A percentile compares a stretch with the other conserved stretches of the same genome.
Evolutionary conservation across 768 basidiomycete species (phyloP).

Genomic region (Lanmaoa pseudosensibilis): DNA sequence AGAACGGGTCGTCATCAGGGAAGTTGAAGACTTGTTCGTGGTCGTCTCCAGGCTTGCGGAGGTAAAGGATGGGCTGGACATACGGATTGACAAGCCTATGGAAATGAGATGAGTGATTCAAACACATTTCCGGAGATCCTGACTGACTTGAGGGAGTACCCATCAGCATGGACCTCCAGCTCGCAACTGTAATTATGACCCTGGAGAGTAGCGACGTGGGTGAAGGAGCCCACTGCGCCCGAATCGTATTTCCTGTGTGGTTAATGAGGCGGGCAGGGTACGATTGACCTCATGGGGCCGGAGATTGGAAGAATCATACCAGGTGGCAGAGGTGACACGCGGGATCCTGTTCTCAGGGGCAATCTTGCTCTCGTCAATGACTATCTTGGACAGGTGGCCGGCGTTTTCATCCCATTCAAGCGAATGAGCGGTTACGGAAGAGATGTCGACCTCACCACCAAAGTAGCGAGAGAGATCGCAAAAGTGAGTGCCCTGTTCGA

Average conservation of each 20-base stretch:
- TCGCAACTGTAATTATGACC: slow-evolving; percentile 93
- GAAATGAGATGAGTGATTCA: slow-evolving; percentile 7
- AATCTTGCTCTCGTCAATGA: slow-evolving; percentile 83
- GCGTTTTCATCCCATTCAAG: slow-evolving; percentile 92
- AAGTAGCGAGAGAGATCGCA: slow-evolving; percentile 97
- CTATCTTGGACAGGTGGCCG: slow-evolving; percentile 77
- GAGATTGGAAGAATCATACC: slow-evolving; percentile 48
- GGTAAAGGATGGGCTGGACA: slow-evolving; percentile 82
- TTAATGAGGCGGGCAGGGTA: slow-evolving; percentile 18
- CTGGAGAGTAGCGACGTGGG: slow-evolving; percentile 88
- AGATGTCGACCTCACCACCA: slow-evolving; percentile 90
- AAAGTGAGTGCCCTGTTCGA: slow-evolving; percentile 96
- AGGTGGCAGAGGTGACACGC: slow-evolving; percentile 88
- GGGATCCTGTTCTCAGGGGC: slow-evolving; percentile 88
- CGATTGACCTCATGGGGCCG: slow-evolving; percentile 13
- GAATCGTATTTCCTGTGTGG: slow-evolving; percentile 84
- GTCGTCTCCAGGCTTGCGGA: slow-evolving; percentile 84
- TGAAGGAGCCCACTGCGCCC: slow-evolving; percentile 91
- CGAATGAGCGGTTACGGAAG: slow-evolving; percentile 78
- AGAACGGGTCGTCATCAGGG: slow-evolving; percentile 88
- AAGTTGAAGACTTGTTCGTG: slow-evolving; percentile 68
- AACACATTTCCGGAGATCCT: slow-evolving; percentile 6
- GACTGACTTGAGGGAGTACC: slow-evolving; percentile 78
- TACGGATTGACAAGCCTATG: slow-evolving; percentile 89
- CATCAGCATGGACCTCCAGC: slow-evolving; percentile 91